Base-by-base conservation (phyloP, 768 basidiomycete genomes). In the Pisolithus marmoratus region DNA sequence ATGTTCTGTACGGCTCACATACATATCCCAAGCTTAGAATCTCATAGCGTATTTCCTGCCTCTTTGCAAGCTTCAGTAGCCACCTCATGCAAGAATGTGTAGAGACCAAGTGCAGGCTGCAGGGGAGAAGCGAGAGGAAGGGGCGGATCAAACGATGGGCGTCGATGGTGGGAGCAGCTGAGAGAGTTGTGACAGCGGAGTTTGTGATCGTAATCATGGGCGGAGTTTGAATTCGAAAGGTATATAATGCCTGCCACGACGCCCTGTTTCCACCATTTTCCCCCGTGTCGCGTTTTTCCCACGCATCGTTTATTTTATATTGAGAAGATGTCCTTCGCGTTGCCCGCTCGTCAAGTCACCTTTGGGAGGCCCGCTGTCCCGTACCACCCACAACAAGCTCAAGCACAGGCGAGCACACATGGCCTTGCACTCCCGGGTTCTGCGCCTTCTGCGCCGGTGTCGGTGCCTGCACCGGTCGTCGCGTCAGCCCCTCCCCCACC, bases 301-400 rank as follows among this genome's bases (percentile, higher is more conserved):
- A 70, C 63, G 41, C 38, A 54, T 49, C 59, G 55, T 59, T 36
- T 48, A 37, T 43, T 50, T 55, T 60, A 51, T 2, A 26, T 38
- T 19, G 48, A 34, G 38, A 43, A 27, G 26, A 77, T 78, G 77
- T 78, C 78, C 44, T 85, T 84, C 62, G 82, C 84, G 31, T 76
- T 90, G 49, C 86, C 87, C 56, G 80, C 87, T 54, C 87, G 87
- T 61, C 87, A 85, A 61, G 79, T 90, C 58, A 88, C 81, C 49
- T 87, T 90, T 62, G 85, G 83, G 50, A 81, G 87, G 53, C 71
- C 85, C 47, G 81, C 78, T 56, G 74, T 70, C 45, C 63, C 74
- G 8, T 67, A 70, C 31, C 71, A 75, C 42, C 72, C 72, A 8
- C 78, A 72, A 55, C 74, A 72, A 43, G 54, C 71, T 9, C 61